Base-by-base conservation (phyloP, 805 yeast genomes). In the Komagataella pastoris region DNA sequence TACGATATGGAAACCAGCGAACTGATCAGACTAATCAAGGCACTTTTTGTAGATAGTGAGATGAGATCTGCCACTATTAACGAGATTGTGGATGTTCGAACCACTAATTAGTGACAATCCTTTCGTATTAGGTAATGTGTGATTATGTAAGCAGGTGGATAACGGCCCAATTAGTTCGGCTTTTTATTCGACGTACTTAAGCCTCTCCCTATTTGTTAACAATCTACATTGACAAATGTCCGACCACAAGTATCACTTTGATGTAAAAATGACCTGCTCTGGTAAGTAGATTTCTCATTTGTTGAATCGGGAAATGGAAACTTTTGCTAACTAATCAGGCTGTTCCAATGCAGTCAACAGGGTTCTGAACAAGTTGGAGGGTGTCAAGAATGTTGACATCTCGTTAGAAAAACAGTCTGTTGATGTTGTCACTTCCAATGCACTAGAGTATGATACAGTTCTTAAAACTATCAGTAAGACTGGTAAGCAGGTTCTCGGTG, bases 321-420 rank as follows among this genome's bases (percentile, higher is more conserved):
- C 19, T 17, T 6, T 7, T 46, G 14, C 46, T 24, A 36, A 43
- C 19, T 8, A 46, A 48, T 19, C 30, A 62, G 85, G 96, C 17
- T 91, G 99, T 68, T 85, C 95, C 19, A 79, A 76, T 53, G 97
- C 98, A 6, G 86, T 91, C 49, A 79, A 81, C 66, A 79, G 86
- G 60, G 97, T 81, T 1, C 75, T 89, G 52, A 74, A 71, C 47
- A 80, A 75, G 57, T 72, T 85, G 47, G 81, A 80, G 47, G 97
- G 96, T 3, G 93, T 91, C 49, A 74, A 81, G 49, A 72, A 78
- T 47, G 73, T 83, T 19, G 84, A 85, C 53, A 81, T 90, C 53
- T 83, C 95, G 2, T 74, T 93, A 49, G 90, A 85, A 50, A 69
- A 79, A 24, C 97, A 91, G 71, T 71, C 83, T 1, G 99, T 91